Base-by-base conservation (phyloP, 139 green algal species). In the Trebouxia sp. region DNA sequence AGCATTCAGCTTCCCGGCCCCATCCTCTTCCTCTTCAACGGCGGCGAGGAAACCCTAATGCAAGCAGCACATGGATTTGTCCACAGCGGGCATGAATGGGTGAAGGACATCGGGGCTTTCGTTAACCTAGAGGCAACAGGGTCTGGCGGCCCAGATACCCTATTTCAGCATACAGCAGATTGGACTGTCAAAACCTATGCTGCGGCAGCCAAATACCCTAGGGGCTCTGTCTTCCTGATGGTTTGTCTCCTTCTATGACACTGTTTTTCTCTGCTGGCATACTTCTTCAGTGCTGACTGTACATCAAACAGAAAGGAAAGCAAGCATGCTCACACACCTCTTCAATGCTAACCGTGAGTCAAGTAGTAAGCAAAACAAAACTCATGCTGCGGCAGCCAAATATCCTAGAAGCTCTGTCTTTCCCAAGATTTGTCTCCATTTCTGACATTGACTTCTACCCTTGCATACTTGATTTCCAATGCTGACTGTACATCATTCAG, bases 51-150 rank as follows among this genome's bases (percentile, higher is more conserved):
- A 56, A 87, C 88, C 58, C 39, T 76, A n/a, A 42, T 82, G 41
- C 78, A 76, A 42, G 78, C 53, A 12, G 37, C 39, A 12, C 72
- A 79, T 66, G 72, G 72, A 7, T 90, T 90, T 69, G 85, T 79
- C 45, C 42, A 22, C 72, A 79, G 42, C 56, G 24, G 38, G 37
- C 65, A 82, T 79, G 45, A 42, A 28, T 87, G 65, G 80, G 75
- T 80, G 35, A 11, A 26, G 48, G 17, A 75, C 11, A 56, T 94
- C 11, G 89, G 90, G 17, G 90, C 89, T 15, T 94, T 94, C 81
- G 87, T 95, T 30, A 95, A 95, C 67, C 80, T 95, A 32, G 91
- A 95, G 81, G 84, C 87, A 65, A 94, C 90, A n/a, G 91, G 91
- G 0, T 78, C 76, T 17, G 87, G 88, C 32, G 91, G 91, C 3